Evolutionary conservation across 2,329 filamentous ascomycete genomes (phyloP), one percentile per base, ranked within the genome.

Genomic region (Fusarium oligoseptatum): DNA sequence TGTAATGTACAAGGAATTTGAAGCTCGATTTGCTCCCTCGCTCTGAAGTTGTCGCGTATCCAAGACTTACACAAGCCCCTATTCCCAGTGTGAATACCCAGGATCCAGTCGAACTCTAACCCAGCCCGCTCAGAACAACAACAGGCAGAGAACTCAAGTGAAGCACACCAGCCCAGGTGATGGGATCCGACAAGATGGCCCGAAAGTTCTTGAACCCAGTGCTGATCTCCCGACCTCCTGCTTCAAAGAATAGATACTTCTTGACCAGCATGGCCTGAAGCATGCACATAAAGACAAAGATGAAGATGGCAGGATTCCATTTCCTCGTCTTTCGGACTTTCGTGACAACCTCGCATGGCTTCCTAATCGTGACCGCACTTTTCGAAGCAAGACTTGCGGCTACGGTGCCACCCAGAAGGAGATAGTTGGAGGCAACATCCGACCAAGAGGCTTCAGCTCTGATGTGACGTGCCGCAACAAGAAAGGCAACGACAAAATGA

Each of bases 141-240:
- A 75, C 20, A 2, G 74, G 77, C 36, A 76, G 34, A 9, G 50
- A 65, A 11, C 66, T 39, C 50, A 76, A 29, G 5, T 68, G 67
- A 6, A 71, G 14, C 12, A 57, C 55, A 1, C 70, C 71, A 8
- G 58, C 56, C 77, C 77, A 78, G 17, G 64, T 74, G 15, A 64
- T 58, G 14, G 68, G 69, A 36, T 71, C 68, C 3, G 68, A 75
- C 3, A 78, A 39, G 2, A 76, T 60, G 11, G 48, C 48, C 2
- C 64, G 39, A 24, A 78, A 77, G 55, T 78, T 78, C 27, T 60
- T 57, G 60, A 78, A 78, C 3, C 74, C 76, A 34, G 69, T 36
- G 9, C 67, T 70, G 17, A 65, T 43, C 20, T 73, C 67, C 3
- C 52, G 15, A 9, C n/a, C 15, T 10, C 34, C 22, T 9, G 43